Evolutionary conservation across 2,329 filamentous ascomycete genomes (phyloP).

Genomic region (Apiospora arundinis): DNA sequence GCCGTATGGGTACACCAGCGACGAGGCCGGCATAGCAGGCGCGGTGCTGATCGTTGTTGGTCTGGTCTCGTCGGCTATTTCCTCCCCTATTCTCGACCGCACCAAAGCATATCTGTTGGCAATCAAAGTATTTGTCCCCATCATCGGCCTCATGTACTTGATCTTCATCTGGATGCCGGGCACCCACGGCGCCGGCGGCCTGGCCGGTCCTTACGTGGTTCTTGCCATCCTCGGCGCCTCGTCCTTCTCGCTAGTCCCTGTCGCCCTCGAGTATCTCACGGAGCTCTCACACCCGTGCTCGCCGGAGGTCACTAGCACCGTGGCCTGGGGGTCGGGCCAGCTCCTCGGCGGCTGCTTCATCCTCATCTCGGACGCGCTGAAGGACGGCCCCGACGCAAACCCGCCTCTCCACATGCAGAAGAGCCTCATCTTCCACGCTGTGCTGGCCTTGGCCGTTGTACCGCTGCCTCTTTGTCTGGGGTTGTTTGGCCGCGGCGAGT

Average conservation of each 20-base stretch:
- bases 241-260: slow-evolving; percentile 80
- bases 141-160: slow-evolving; percentile 77
- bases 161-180: slow-evolving; percentile 80
- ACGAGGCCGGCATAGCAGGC: slow-evolving; percentile 87
- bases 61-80: slow-evolving; percentile 76
- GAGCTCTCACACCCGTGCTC: slow-evolving; percentile 87
- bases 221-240: slow-evolving; percentile 79
- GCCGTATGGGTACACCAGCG: slow-evolving; percentile 84
- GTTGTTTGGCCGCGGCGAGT: slow-evolving; percentile 66
- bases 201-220: slow-evolving; percentile 76
- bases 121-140: slow-evolving; percentile 76
- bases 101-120: slow-evolving; percentile 79
- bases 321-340: slow-evolving; percentile 89
- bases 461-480: slow-evolving; percentile 75
- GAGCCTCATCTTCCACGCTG: slow-evolving; percentile 80
- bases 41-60: slow-evolving; percentile 90
- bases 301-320: slow-evolving; percentile 82
- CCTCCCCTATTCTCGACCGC: slow-evolving; percentile 82
- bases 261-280: slow-evolving; percentile 85
- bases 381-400: slow-evolving; percentile 54
- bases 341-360: slow-evolving; percentile 86
- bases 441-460: slow-evolving; percentile 68
- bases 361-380: slow-evolving; percentile 78
- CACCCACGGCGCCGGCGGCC: slow-evolving; percentile 62
- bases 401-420: slow-evolving; percentile 77